These are phyloP conservation scores for Mrakia gelida DNA, from an alignment of 768 basidiomycete genomes.

Conservation along the genomic window DNA sequence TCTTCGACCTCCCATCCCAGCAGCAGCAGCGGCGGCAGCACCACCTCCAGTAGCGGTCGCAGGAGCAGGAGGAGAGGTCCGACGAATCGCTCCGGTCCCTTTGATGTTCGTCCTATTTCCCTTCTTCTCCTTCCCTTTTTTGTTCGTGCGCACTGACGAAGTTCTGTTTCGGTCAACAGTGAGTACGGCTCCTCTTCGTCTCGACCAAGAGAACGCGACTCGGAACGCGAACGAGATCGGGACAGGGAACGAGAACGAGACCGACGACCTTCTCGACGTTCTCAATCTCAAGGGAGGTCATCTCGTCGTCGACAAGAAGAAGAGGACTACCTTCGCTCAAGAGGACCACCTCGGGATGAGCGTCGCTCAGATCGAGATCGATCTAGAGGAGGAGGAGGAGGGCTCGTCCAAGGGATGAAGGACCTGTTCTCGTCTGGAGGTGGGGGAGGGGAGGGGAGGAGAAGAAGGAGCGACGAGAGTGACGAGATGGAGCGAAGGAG, in stretches of 20 bases:
- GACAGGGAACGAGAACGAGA: too few relatives aligned
- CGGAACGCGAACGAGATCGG: too few relatives aligned
- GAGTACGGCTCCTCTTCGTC: not conserved
- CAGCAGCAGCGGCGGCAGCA: not conserved
- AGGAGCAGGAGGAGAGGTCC: not conserved
- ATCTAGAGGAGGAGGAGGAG: not conserved
- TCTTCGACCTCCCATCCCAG: not conserved
- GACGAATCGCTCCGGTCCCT: not conserved
- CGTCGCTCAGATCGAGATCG: too few relatives aligned
- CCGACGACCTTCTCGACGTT: too few relatives aligned
- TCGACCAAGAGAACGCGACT: too few relatives aligned
- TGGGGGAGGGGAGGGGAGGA: not conserved
- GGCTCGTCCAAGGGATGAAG: not conserved
- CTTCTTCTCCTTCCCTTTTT: not conserved
- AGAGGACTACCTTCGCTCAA: too few relatives aligned
- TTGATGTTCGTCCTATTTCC: not conserved
- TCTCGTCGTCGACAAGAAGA: too few relatives aligned
- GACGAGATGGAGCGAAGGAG: not conserved
- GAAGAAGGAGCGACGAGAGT: not conserved
- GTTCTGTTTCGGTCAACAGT: not conserved
- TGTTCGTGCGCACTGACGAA: not conserved
- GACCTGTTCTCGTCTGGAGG: not conserved
- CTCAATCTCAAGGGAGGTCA: too few relatives aligned
- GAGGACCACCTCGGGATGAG: not conserved
- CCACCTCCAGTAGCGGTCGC: not conserved